These are phyloP conservation scores for Torulaspora maleeae DNA, from an alignment of 805 yeast species.

Conservation along the genomic window DNA sequence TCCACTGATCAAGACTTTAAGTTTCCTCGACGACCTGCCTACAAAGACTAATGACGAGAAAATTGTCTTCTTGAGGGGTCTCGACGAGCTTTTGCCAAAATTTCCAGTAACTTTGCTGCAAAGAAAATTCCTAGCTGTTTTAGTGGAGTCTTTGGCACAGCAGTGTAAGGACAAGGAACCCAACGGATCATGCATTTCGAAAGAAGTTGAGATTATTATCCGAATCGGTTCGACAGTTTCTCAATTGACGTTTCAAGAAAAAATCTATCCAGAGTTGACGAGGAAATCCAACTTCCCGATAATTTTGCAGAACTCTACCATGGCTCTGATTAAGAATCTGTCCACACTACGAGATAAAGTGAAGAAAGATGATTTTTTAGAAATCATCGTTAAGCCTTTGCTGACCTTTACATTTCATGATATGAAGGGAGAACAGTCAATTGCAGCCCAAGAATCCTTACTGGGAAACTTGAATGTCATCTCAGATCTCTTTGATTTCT, in stretches of 20 bases:
- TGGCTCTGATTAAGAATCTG: slow-evolving; percentile 46
- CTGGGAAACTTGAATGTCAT: slow-evolving; percentile 42
- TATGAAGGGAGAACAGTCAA: slow-evolving; percentile 20
- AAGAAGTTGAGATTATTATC: slow-evolving; percentile 48
- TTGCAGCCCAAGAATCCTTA: slow-evolving; percentile 48
- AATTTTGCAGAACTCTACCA: slow-evolving; percentile 25
- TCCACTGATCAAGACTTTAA: slow-evolving; percentile 72
- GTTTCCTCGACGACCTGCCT: slow-evolving; percentile 76
- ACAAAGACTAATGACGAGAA: slow-evolving; percentile 68
- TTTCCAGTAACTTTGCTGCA: slow-evolving; percentile 56
- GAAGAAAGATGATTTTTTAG: slow-evolving; percentile 48
- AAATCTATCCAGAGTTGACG: slow-evolving; percentile 45
- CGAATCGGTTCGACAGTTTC: slow-evolving; percentile 64
- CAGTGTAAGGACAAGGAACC: slow-evolving; percentile 33
- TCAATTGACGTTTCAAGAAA: slow-evolving; percentile 70
- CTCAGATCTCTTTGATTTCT: slow-evolving; percentile 52
- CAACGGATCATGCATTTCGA: slow-evolving; percentile 41
- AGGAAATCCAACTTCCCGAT: slow-evolving; percentile 19
- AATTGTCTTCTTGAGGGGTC: slow-evolving; percentile 59
- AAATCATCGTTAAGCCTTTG: slow-evolving; percentile 28
- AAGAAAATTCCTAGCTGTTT: slow-evolving; percentile 70
- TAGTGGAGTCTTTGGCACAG: slow-evolving; percentile 47
- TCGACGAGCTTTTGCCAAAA: slow-evolving; percentile 48
- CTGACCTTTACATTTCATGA: slow-evolving; percentile 26
- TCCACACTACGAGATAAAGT: slow-evolving; percentile 45